Percentiles rank a stretch among this genome's conserved stretches.
phyloP scores from a whole-genome alignment of 2,329 filamentous ascomycete genomes.

The Cercospora janseana region DNA sequence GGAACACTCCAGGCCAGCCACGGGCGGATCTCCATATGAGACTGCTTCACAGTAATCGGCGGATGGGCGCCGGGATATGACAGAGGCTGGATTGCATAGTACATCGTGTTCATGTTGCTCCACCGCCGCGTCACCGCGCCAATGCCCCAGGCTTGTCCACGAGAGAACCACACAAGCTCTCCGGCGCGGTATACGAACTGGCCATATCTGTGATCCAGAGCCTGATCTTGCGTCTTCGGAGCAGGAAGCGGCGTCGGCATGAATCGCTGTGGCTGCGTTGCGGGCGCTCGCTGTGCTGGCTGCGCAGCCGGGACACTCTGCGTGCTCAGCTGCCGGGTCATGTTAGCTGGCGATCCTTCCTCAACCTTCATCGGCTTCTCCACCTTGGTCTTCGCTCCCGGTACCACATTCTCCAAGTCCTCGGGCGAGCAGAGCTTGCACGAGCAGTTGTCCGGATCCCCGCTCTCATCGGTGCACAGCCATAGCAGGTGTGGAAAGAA shows the following conservation, averaged over 20 bases:
- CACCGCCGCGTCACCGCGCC: constrained; percentile 52
- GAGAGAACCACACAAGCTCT: constrained; percentile 58
- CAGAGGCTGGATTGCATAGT: constrained; percentile 43
- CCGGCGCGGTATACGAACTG: constrained; percentile 54
- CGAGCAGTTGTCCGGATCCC: constrained; percentile 55
- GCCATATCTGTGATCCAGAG: constrained; percentile 48
- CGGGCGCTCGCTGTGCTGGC: constrained; percentile 5
- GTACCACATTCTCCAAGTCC: constrained; percentile 46
- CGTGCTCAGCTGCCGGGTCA: constrained; percentile 17
- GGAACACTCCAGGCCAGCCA: constrained; percentile 61
- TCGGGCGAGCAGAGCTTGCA: constrained; percentile 59
- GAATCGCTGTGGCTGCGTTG: constrained; percentile 31
- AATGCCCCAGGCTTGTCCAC: constrained; percentile 54
- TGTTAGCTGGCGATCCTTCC: constrained; percentile 5
- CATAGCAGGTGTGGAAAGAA: constrained; percentile 61
- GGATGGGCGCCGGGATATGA: constrained; percentile 35
- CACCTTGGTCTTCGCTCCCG: constrained; percentile 22
- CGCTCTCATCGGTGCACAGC: constrained; percentile 54
- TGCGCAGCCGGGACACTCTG: constrained; percentile 23
- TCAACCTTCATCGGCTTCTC: constrained; percentile 28
- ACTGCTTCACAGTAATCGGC: constrained; percentile 44
- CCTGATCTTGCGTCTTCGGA: constrained; percentile 48
- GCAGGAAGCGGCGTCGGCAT: constrained; percentile 43
- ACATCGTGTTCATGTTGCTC: constrained; percentile 27
- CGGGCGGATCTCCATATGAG: constrained; percentile 50